Conservation (phyloP, 179 eudicot genomes). For the Patellifolia procumbens region DNA sequence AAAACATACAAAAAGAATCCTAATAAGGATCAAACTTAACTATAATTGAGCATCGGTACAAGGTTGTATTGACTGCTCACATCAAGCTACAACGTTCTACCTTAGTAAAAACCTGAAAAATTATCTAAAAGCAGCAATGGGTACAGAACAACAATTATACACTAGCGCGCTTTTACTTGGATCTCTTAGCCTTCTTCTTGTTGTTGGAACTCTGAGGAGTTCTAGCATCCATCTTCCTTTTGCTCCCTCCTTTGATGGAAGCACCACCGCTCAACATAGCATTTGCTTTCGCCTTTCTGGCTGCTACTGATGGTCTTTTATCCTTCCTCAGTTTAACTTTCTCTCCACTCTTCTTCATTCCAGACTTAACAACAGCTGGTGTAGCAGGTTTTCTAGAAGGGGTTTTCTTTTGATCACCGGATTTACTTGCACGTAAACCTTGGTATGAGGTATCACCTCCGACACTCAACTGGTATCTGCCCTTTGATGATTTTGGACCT, state of each 20-base stretch:
- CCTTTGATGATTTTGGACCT: constrained; percentile 30
- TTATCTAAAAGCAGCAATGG: not conserved
- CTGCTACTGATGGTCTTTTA: constrained; percentile 84
- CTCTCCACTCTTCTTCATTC: constrained; percentile 29
- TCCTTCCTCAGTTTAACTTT: constrained; percentile 40
- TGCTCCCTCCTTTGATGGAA: constrained; percentile 46
- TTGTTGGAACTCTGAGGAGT: constrained; percentile 51
- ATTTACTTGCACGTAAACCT: constrained; percentile 77
- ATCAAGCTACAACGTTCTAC: constrained; percentile 11
- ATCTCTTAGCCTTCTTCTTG: constrained; percentile 55
- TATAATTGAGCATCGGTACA: too few relatives aligned
- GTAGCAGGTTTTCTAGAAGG: constrained; percentile 25
- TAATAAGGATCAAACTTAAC: too few relatives aligned
- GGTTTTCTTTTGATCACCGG: constrained; percentile 60
- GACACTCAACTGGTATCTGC: constrained; percentile 28
- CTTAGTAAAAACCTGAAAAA: not conserved
- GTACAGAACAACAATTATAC: not conserved
- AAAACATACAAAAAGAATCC: too few relatives aligned
- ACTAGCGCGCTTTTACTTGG: constrained; percentile 13
- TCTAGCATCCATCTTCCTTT: constrained; percentile 62
- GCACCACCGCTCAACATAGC: constrained; percentile 35
- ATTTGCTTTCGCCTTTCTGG: constrained; percentile 67
- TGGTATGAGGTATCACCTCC: constrained; percentile 57
- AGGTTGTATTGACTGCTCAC: not conserved
- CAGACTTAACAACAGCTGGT: constrained; percentile 31